Evolutionary conservation across 805 yeast species (phyloP).

Genomic region (Kluyveromyces wickerhamii): DNA sequence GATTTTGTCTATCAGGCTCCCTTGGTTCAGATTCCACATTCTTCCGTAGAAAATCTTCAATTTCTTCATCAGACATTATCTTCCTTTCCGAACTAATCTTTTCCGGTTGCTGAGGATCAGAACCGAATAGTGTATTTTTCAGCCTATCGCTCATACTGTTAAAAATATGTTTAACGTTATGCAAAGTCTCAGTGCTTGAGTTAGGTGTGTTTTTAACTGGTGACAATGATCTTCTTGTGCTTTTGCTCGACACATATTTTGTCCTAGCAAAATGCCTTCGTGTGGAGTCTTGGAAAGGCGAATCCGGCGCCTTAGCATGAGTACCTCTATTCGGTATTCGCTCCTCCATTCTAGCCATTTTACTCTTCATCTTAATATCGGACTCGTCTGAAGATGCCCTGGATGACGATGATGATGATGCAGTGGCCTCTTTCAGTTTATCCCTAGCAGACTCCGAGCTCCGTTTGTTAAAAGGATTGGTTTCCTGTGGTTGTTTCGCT

Average conservation of each 20-base stretch:
- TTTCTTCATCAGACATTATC: conserved; percentile 1
- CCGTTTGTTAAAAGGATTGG: too few relatives aligned
- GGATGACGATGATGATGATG: neutral
- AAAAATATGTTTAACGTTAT: conserved; percentile 14
- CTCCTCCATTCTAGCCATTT: conserved; percentile 3
- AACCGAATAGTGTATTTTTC: neutral
- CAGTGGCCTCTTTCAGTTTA: too few relatives aligned
- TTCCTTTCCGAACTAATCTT: neutral
- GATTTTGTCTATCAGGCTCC: neutral
- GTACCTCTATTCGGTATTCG: neutral
- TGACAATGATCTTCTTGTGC: conserved; percentile 17
- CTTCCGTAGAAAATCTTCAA: conserved; percentile 1
- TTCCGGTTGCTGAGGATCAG: neutral
- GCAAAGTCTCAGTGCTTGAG: conserved; percentile 8
- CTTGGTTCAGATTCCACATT: neutral
- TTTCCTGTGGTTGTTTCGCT: neutral
- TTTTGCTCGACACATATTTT: conserved; percentile 14
- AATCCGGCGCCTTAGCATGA: conserved; percentile 1
- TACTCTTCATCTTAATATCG: conserved; percentile 3
- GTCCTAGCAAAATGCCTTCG: conserved; percentile 21
- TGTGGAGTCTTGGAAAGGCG: conserved; percentile 14
- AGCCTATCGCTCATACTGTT: conserved; percentile 4
- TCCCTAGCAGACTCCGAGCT: too few relatives aligned
- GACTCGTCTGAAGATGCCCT: conserved; percentile 4
- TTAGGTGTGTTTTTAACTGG: conserved; percentile 21